Conservation (phyloP, 2,329 filamentous ascomycete genomes). For the Xylaria sp. region DNA sequence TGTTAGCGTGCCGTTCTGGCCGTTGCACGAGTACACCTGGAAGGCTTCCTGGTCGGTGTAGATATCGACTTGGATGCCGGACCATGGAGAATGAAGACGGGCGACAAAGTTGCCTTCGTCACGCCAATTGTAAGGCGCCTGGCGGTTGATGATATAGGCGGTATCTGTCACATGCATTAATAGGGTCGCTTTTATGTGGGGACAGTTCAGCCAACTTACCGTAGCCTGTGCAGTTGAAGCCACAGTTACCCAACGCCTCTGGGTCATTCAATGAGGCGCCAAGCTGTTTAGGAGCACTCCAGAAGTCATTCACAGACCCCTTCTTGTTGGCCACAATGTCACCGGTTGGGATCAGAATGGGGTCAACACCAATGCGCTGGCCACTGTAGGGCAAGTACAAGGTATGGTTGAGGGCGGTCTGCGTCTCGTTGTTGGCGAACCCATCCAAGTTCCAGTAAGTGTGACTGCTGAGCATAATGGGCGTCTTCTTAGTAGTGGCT, state of each 20-base stretch:
- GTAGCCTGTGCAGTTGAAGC: constrained; percentile 84
- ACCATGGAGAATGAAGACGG: constrained; percentile 76
- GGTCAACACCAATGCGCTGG: constrained; percentile 74
- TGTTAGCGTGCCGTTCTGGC: constrained; percentile 76
- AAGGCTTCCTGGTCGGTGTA: constrained; percentile 86
- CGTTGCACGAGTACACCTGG: constrained; percentile 87
- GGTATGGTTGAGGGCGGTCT: constrained; percentile 74
- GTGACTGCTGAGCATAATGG: constrained; percentile 81
- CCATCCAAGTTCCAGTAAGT: constrained; percentile 88
- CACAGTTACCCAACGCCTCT: constrained; percentile 78
- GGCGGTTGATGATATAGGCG: constrained; percentile 76
- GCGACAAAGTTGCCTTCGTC: constrained; percentile 67
- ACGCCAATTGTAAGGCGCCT: constrained; percentile 72
- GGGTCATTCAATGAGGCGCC: constrained; percentile 74
- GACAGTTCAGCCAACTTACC: constrained; percentile 60
- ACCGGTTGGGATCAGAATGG: constrained; percentile 79
- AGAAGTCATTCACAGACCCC: constrained; percentile 82
- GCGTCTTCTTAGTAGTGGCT: constrained; percentile 78
- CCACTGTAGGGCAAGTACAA: constrained; percentile 78
- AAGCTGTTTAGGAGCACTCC: constrained; percentile 82
- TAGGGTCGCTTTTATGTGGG: neutral
- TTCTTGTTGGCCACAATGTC: constrained; percentile 76
- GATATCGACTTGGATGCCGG: constrained; percentile 85
- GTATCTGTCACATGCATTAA: constrained; percentile 59
- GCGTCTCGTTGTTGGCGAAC: constrained; percentile 77